A percentile compares a stretch with the other conserved stretches of the same genome.
phyloP scores from a whole-genome alignment of 768 basidiomycete genomes.

The Russula lepida region DNA sequence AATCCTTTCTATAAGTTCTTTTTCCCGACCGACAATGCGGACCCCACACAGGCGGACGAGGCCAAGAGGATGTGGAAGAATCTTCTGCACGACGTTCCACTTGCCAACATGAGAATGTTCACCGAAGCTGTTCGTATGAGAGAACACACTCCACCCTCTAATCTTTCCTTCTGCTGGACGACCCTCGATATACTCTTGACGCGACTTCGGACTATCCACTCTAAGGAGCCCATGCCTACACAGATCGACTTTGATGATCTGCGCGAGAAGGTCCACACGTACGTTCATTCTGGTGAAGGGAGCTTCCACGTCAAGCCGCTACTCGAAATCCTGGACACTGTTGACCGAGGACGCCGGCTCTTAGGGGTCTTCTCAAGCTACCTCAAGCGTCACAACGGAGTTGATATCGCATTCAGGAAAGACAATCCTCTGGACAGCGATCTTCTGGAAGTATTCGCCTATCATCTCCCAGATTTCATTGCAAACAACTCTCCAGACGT shows the following conservation, averaged over 20 bases:
- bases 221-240: neutral
- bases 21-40: neutral
- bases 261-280: neutral
- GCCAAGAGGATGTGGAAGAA: neutral
- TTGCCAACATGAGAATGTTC: neutral
- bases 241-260: neutral
- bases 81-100: constrained; percentile 4
- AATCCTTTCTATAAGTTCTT: neutral
- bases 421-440: neutral
- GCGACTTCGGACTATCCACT: neutral
- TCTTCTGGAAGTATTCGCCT: neutral
- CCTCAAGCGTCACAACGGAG: neutral
- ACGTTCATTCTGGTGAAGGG: neutral
- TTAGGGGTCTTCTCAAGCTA: neutral
- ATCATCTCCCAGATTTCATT: neutral
- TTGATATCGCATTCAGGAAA: neutral
- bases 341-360: neutral
- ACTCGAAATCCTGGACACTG: constrained; percentile 1
- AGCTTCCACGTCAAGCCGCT: constrained; percentile 1
- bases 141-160: neutral
- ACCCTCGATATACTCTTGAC: constrained; percentile 2
- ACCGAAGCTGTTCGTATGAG: neutral
- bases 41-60: neutral
- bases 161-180: constrained; percentile 9
- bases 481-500: neutral